Conservation (phyloP, 495 filamentous ascomycete genomes). For the Aspergillus incahuasiensis region DNA sequence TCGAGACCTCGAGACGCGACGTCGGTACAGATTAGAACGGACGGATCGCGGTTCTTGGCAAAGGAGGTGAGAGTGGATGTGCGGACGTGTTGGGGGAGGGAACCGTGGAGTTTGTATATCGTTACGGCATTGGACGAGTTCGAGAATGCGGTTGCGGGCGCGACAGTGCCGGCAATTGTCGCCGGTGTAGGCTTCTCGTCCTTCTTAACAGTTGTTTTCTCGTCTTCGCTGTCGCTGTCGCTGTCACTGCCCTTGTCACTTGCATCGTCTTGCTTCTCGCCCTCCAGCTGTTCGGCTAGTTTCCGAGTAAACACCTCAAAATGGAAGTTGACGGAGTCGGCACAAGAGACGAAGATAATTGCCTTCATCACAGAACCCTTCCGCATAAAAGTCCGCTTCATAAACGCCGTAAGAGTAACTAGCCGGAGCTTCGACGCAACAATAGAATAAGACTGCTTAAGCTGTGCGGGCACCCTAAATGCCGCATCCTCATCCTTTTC, state of each 20-base stretch:
- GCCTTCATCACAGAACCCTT: constrained; percentile 88
- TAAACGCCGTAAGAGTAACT: constrained; percentile 74
- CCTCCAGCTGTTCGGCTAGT: constrained; percentile 24
- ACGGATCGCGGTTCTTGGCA: constrained; percentile 55
- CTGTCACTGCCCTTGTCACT: constrained; percentile 22
- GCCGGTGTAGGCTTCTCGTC: constrained; percentile 22
- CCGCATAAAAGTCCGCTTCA: constrained; percentile 81
- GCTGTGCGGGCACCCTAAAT: constrained; percentile 86
- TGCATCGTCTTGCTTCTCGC: constrained; percentile 21
- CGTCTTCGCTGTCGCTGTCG: neutral
- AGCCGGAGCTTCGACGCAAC: constrained; percentile 84
- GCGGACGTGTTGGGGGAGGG: constrained; percentile 80
- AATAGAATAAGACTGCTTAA: constrained; percentile 84
- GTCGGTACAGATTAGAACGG: constrained; percentile 86
- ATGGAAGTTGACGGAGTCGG: constrained; percentile 94
- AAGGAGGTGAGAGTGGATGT: constrained; percentile 80
- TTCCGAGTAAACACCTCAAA: constrained; percentile 75
- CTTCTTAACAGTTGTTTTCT: too few species aligned
- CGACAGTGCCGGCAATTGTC: constrained; percentile 47
- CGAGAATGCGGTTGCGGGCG: constrained; percentile 45
- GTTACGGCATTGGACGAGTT: constrained; percentile 53
- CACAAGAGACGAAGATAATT: constrained; percentile 94
- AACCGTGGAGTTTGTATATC: constrained; percentile 87
- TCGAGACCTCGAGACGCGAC: constrained; percentile 93
- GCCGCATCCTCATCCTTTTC: constrained; percentile 42